Conservation (phyloP, 1,139 yeast species). For the Schizosaccharomyces versatilis region DNA sequence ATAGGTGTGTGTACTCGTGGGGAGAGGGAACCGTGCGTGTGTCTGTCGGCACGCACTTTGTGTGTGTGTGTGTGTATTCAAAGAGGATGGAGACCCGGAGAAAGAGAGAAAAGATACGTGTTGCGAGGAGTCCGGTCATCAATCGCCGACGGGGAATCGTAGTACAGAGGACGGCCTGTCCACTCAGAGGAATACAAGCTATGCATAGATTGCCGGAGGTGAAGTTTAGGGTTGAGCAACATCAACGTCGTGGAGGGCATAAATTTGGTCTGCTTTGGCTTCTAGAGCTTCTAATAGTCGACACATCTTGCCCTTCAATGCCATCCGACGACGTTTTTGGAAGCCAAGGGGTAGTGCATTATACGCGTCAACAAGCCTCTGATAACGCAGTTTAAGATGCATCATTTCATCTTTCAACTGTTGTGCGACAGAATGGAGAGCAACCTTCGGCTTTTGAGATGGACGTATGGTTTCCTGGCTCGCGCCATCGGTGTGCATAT, state of each 20-base stretch:
- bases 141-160: too few species aligned
- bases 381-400: conserved; percentile 14
- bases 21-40: too few species aligned
- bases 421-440: conserved; percentile 15
- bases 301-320: conserved; percentile 15
- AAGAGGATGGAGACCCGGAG: too few species aligned
- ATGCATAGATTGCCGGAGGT: too few species aligned
- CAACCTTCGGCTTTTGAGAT: conserved; percentile 17
- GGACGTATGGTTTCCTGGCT: conserved; percentile 19
- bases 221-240: background rate
- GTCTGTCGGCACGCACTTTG: too few species aligned
- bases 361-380: conserved; percentile 15
- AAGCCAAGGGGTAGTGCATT: conserved; percentile 16
- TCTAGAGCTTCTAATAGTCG: conserved; percentile 16
- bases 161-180: too few species aligned
- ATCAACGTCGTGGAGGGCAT: conserved; percentile 18
- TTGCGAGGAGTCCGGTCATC: too few species aligned
- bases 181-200: too few species aligned
- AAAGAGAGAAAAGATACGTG: too few species aligned
- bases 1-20: too few species aligned
- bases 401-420: conserved; percentile 16
- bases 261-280: conserved; percentile 19
- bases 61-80: too few species aligned
- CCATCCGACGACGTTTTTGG: conserved; percentile 15
- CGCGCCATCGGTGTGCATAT: conserved; percentile 5